Evolutionary conservation across 176 grass and related monocot species (phyloP), one percentile per base, ranked within the genome.

Genomic region (Cocos nucifera): DNA sequence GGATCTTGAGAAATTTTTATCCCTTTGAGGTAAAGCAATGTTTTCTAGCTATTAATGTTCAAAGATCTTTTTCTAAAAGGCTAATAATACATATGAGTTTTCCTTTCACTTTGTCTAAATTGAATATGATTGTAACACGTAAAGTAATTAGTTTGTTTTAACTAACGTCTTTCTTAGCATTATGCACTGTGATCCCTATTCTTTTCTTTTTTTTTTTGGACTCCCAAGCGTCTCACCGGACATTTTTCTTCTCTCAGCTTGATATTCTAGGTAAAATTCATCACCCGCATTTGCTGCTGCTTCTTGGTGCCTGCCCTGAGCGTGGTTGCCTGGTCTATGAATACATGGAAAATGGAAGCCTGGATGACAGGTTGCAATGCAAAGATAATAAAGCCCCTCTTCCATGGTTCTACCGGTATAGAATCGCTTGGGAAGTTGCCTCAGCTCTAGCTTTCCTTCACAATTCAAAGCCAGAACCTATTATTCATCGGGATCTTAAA

Each of bases 341-440:
- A 61, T 97, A 97, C 69, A 91, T 97, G 92, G 83, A 97, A 78
- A 91, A 85, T 4, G 92, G 92, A 22, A 97, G 87, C 75, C 81
- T 97, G 49, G 92, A 90, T 27, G 92, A 97, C 61, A 61, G 83
- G 69, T 64, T 97, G 30, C 81, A 88, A 4, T 80, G 76, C 71
- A 78, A 75, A 72, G 65, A 69, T 19, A 73, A 60, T 70, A 85
- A 75, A 39, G 29, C 69, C 51, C 87, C 78, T 48, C 76, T 97
- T 55, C 66, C 74, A 44, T 97, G 87, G 93, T 77, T 80, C 55
- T 28, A 76, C 25, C 84, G 87, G 17, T 75, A 85, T 73, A 62
- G 84, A 51, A 80, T 97, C 66, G 81, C 76, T 19, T 85, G 63
- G 61, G 93, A 97, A 71, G 82, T 88, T 32, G 67, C 78, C 32